phyloP scores from a whole-genome alignment of 352 stramenopile genomes.

The Globisporangium acanthophoron region DNA sequence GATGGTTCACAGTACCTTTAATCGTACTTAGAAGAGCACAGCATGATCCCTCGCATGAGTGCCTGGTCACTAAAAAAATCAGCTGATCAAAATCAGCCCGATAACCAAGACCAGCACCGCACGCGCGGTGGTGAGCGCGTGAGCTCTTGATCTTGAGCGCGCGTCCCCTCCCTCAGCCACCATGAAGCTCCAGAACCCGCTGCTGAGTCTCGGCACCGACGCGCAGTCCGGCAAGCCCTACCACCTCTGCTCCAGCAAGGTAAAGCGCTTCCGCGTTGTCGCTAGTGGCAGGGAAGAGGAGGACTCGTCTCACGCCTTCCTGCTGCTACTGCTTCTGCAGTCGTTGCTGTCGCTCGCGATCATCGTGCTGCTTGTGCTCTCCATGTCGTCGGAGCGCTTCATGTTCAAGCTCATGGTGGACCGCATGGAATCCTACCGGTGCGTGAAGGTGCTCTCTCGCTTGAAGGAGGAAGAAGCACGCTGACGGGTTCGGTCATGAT shows the following conservation, averaged over 20 bases:
- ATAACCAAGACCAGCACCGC: neutral
- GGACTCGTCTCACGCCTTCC: neutral
- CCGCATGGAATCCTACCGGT: slow-evolving; percentile 88
- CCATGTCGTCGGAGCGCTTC: slow-evolving; percentile 79
- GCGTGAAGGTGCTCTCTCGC: neutral
- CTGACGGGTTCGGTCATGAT: neutral
- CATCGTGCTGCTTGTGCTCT: slow-evolving; percentile 65
- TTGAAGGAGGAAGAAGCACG: neutral
- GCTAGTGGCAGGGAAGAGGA: neutral
- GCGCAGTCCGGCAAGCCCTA: slow-evolving; percentile 82
- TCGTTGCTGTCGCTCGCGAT: slow-evolving; percentile 70
- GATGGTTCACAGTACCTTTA: neutral
- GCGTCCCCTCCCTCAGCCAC: neutral
- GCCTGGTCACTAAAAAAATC: neutral
- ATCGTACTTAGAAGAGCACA: neutral
- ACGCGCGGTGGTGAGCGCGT: neutral
- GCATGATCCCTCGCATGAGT: too few species aligned
- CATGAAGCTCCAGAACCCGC: slow-evolving; percentile 71
- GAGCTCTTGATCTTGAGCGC: neutral
- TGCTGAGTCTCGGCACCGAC: slow-evolving; percentile 81
- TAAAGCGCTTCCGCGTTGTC: slow-evolving; percentile 16
- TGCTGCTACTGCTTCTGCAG: slow-evolving; percentile 18
- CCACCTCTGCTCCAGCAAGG: slow-evolving; percentile 79
- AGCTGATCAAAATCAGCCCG: neutral
- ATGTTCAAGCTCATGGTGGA: slow-evolving; percentile 88